These are phyloP conservation scores for Nigrospora osmanthi DNA, from an alignment of 2,329 filamentous ascomycete species.

Conservation along the genomic window DNA sequence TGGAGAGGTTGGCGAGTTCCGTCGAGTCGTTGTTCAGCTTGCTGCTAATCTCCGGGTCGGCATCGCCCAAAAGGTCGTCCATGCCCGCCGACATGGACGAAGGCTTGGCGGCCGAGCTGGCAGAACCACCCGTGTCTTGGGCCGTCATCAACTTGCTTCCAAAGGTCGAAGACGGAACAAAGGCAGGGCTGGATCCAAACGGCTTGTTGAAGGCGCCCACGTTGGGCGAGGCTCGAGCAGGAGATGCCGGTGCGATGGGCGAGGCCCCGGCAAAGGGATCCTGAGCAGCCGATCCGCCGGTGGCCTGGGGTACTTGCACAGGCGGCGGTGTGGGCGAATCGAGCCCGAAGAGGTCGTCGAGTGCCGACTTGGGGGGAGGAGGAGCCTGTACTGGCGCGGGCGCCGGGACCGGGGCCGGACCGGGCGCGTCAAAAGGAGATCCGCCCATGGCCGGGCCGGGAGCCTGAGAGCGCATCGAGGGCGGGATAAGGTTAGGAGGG, in stretches of 20 bases:
- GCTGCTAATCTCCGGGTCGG: conserved; percentile 80
- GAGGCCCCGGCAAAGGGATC: conserved; percentile 55
- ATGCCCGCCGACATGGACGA: conserved; percentile 40
- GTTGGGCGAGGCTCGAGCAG: conserved; percentile 38
- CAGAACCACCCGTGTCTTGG: conserved; percentile 64
- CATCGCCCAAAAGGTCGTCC: conserved; percentile 87
- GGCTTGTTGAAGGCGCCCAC: conserved; percentile 55
- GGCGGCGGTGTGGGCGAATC: conserved; percentile 55
- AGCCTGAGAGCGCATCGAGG: conserved; percentile 65
- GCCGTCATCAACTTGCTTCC: conserved; percentile 67
- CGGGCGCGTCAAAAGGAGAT: conserved; percentile 43
- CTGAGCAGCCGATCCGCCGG: conserved; percentile 61
- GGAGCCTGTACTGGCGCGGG: conserved; percentile 22
- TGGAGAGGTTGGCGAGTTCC: conserved; percentile 91
- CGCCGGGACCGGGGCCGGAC: conserved; percentile 17
- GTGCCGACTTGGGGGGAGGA: conserved; percentile 60
- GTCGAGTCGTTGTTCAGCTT: conserved; percentile 83
- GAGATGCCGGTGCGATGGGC: conserved; percentile 43
- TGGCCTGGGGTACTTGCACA: conserved; percentile 56
- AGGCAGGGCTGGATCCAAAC: conserved; percentile 39
- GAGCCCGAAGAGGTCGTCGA: conserved; percentile 90
- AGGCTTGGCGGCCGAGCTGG: conserved; percentile 31
- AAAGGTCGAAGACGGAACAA: conserved; percentile 87
- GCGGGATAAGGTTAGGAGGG: conserved; percentile 76
- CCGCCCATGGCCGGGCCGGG: conserved; percentile 38